Conservation (phyloP, 345 rosid genomes). For the Ricinus communis region DNA sequence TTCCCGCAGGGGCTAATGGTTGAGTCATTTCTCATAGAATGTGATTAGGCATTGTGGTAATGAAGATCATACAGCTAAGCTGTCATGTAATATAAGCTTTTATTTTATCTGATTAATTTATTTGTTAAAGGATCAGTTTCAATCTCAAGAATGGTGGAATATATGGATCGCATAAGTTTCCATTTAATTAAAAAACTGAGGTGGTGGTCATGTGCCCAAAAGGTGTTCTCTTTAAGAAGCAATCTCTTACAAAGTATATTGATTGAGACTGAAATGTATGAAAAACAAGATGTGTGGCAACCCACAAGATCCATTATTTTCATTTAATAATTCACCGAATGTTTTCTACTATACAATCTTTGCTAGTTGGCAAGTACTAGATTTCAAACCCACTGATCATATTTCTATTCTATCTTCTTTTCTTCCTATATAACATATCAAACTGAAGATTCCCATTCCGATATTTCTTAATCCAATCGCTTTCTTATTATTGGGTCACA, state of each 20-base stretch:
- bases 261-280: constrained; percentile 16
- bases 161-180: background rate
- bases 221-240: constrained; percentile 12
- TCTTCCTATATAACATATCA: background rate
- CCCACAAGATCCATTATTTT: constrained; percentile 29
- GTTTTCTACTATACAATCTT: background rate
- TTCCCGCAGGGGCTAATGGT: too few relatives aligned
- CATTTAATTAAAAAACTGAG: background rate
- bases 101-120: too few relatives aligned
- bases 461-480: background rate
- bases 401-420: background rate
- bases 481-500: background rate
- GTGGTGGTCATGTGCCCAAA: constrained; percentile 26
- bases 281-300: constrained; percentile 25
- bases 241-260: constrained; percentile 9
- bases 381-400: background rate
- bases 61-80: too few relatives aligned
- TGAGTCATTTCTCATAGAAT: too few relatives aligned
- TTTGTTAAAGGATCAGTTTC: too few relatives aligned
- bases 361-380: constrained; percentile 19
- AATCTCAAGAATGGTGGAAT: too few relatives aligned
- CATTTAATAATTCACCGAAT: constrained; percentile 26
- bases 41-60: too few relatives aligned
- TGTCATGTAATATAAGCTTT: too few relatives aligned
- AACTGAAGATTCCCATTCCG: constrained; percentile 19